Conservation (phyloP, 345 rosid species). For the Barbarea vulgaris region DNA sequence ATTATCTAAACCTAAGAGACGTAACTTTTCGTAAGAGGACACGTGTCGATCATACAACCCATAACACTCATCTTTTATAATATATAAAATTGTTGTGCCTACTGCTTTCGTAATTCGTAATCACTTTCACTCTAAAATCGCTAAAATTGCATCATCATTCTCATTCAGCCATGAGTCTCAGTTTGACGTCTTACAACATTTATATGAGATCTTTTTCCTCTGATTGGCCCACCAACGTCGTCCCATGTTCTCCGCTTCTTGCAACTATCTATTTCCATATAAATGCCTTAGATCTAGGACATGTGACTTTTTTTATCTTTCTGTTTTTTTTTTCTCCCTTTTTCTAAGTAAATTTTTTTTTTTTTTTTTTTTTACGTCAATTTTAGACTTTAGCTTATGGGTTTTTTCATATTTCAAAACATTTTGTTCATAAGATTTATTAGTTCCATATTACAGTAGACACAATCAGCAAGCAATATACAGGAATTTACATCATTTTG, state of each 20-base stretch:
- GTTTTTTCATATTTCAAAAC: neutral
- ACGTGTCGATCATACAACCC: too few species aligned
- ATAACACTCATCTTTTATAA: too few species aligned
- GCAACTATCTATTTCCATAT: neutral
- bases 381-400: neutral
- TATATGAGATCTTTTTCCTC: constrained; percentile 20
- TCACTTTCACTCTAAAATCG: neutral
- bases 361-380: neutral
- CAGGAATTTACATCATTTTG: neutral
- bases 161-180: neutral
- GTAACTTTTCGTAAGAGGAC: too few species aligned
- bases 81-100: too few species aligned
- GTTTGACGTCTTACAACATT: neutral
- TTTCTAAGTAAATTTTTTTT: neutral
- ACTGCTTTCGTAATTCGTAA: too few species aligned
- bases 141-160: constrained; percentile 17
- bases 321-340: neutral
- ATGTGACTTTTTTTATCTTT: neutral
- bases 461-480: neutral
- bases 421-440: neutral
- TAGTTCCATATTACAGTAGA: neutral
- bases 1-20: too few species aligned
- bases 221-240: constrained; percentile 26
- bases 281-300: constrained; percentile 3
- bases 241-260: constrained; percentile 30